These are phyloP conservation scores for Basidiobolus meristosporus DNA, from an alignment of 371 early-diverging fungal genomes.

Conservation along the genomic window DNA sequence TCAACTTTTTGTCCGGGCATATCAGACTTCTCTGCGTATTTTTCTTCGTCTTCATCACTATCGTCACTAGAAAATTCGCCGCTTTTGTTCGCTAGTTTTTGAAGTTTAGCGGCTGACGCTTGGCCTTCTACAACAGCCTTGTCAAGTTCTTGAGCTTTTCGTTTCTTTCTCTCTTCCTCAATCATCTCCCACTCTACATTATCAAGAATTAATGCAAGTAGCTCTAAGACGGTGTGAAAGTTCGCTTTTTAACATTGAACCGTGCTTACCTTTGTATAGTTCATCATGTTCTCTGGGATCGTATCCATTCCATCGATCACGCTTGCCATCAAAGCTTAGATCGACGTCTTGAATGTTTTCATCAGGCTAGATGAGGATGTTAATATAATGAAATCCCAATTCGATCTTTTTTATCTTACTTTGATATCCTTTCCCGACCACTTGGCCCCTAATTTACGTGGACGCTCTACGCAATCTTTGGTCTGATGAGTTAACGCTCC, in stretches of 20 bases:
- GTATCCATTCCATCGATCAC: constrained; percentile 96
- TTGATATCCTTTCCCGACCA: constrained; percentile 71
- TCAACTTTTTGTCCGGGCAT: constrained; percentile 83
- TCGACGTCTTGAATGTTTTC: constrained; percentile 63
- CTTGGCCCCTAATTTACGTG: constrained; percentile 74
- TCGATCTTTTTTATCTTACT: constrained; percentile 4
- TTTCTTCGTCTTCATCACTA: constrained; percentile 71
- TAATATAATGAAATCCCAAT: not conserved
- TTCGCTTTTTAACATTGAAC: constrained; percentile 5
- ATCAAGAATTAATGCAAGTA: not conserved
- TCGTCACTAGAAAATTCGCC: constrained; percentile 37
- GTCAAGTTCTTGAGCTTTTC: constrained; percentile 60
- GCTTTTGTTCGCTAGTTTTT: constrained; percentile 7
- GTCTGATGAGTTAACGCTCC: constrained; percentile 90
- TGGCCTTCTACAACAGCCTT: constrained; percentile 31
- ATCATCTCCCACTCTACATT: constrained; percentile 71
- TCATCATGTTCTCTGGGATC: constrained; percentile 70
- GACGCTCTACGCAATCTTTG: constrained; percentile 85
- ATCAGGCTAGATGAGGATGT: constrained; percentile 27
- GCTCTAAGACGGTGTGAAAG: no score
- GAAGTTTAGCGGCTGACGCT: constrained; percentile 15
- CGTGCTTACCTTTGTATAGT: constrained; percentile 14
- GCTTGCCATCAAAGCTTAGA: constrained; percentile 84
- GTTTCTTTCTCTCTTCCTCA: constrained; percentile 70
- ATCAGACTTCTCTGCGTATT: constrained; percentile 75